Base-by-base conservation (phyloP, 1,284 basidiomycete genomes). In the Mycena citricolor region DNA sequence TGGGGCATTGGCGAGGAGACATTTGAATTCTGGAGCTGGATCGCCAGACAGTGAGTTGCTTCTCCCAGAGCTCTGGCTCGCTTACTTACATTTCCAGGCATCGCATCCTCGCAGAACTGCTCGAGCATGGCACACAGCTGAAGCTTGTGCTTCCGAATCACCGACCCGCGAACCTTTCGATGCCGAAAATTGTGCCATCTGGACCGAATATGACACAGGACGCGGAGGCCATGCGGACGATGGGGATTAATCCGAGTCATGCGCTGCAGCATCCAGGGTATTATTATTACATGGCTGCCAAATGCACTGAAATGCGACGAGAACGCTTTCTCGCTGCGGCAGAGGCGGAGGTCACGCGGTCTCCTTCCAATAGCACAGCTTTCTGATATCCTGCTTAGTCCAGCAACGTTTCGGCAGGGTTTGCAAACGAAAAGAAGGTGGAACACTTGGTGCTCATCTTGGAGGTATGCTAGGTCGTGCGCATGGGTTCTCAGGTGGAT, bases 1-100 rank as follows among this genome's bases (percentile, higher is more conserved):
- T 98, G 95, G 95, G 92, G 91, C 3, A 97, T 98, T 42, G 94
- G 94, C n/a, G 90, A 94, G 57, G 88, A 93, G 57, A 97, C 91
- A 0, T 97, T 90, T 56, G 97, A 98, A 63, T 98, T 85, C 61
- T 98, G 95, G 95, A 89, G 86, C 55, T 99, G 94, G 95, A 74
- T 94, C 39, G 87, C 90, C 7, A 76, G 94, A 59, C 93, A 97
- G 88, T 92, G 55, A 51, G 86, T 74, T 8, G n/a, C 25, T n/a
- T 25, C 16, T 33, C 22, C 38, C 14, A 30, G 26, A 34, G 23
- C n/a, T 4, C 23, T 14, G 20, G 30, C 11, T 34, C 17, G 20
- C 31, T 43, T 14, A 36, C 14, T 30, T 44, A 13, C 25, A 22
- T 21, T 6, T 28, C 26, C 42, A 92, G 90, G 59, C 83, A 95